Conservation (phyloP, 2,329 filamentous ascomycete genomes). For the Clonostachys solani region DNA sequence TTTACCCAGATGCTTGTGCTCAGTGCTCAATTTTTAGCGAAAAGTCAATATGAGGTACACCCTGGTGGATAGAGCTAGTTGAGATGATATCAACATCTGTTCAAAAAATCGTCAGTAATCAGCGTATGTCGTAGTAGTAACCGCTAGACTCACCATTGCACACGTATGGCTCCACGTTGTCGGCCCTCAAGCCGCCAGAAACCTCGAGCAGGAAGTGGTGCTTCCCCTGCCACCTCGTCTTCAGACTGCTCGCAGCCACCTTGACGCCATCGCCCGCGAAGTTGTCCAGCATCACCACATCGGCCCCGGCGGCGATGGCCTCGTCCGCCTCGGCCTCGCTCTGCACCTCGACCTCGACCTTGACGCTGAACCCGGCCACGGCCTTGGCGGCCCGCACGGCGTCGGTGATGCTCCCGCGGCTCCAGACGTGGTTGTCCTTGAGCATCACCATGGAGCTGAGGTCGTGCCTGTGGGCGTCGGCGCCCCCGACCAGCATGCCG, state of each 20-base stretch:
- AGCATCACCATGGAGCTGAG: conserved; percentile 96
- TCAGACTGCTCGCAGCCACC: conserved; percentile 68
- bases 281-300: conserved; percentile 97
- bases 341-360: conserved; percentile 95
- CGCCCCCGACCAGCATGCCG: conserved; percentile 91
- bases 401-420: conserved; percentile 77
- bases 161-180: conserved; percentile 82
- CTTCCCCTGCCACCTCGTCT: conserved; percentile 74
- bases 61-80: conserved; percentile 95
- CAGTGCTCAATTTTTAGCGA: conserved; percentile 75
- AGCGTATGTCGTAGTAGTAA: too few relatives aligned
- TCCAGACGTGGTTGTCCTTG: conserved; percentile 98
- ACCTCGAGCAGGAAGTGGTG: conserved; percentile 81
- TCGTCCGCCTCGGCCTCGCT: conserved; percentile 84
- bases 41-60: conserved; percentile 90
- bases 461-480: conserved; percentile 88
- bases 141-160: conserved; percentile 52
- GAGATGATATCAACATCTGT: conserved; percentile 91
- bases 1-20: not conserved
- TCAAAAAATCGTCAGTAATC: not conserved
- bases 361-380: conserved; percentile 84
- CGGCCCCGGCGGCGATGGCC: conserved; percentile 84
- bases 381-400: conserved; percentile 81
- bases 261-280: conserved; percentile 78
- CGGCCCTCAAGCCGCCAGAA: conserved; percentile 80